Evolutionary conservation across 352 stramenopile genomes (phyloP).

Genomic region (Poterioochromonas sp.): DNA sequence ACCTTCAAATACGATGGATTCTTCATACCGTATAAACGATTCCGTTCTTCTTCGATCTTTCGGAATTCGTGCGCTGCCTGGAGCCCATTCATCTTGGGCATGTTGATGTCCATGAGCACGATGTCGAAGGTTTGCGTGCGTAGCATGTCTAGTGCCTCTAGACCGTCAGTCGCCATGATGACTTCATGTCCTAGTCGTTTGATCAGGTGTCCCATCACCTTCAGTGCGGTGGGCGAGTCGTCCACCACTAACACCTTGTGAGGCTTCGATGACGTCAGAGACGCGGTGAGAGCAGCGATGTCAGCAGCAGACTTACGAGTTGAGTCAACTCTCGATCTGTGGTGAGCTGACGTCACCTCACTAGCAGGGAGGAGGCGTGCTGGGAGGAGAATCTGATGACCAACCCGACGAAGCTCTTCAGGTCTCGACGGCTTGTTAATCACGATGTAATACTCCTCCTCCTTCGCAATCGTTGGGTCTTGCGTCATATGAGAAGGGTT

Average conservation of each 20-base stretch:
- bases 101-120: conserved; percentile 29
- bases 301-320: no score
- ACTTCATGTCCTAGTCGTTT: not conserved
- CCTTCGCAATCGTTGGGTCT: no score
- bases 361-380: no score
- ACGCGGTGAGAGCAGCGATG: no score
- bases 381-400: no score
- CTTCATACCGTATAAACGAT: not conserved
- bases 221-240: not conserved
- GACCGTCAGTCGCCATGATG: not conserved
- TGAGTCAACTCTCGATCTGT: no score
- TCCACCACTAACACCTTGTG: conserved; percentile 7
- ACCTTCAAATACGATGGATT: not conserved
- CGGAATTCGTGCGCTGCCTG: conserved; percentile 6
- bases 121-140: not conserved
- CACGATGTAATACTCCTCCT: no score
- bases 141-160: conserved; percentile 9
- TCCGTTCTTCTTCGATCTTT: not conserved
- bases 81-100: conserved; percentile 21
- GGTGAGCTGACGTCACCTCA: no score
- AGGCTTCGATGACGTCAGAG: no score
- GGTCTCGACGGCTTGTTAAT: no score
- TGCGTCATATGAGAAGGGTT: no score
- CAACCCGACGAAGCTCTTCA: no score
- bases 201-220: conserved; percentile 14